These are phyloP conservation scores for Byssothecium circinans DNA, from an alignment of 2,329 filamentous ascomycete genomes.

Conservation along the genomic window DNA sequence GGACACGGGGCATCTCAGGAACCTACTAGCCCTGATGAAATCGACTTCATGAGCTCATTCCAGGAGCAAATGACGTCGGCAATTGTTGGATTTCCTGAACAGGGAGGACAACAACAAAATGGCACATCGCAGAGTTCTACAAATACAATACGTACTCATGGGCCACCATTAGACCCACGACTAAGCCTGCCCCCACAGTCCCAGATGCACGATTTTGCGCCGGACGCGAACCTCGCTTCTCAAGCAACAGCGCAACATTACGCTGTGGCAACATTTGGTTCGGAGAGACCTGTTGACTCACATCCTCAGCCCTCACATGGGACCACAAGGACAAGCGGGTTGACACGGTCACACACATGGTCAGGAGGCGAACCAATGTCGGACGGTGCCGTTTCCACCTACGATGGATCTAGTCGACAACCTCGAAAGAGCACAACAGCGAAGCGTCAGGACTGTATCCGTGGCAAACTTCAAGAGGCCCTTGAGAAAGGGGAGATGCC, in stretches of 20 bases:
- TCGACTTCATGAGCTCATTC: slow-evolving; percentile 1
- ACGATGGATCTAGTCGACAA: slow-evolving; percentile 18
- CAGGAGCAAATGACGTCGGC: neutral
- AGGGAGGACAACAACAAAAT: neutral
- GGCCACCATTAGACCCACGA: neutral
- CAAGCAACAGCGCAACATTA: neutral
- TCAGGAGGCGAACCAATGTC: slow-evolving; percentile 39
- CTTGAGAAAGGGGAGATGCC: slow-evolving; percentile 83
- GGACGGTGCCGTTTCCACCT: slow-evolving; percentile 28
- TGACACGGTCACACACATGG: slow-evolving; percentile 44
- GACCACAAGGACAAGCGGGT: slow-evolving; percentile 27
- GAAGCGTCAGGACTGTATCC: slow-evolving; percentile 68
- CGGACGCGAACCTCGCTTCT: neutral
- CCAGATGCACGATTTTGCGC: neutral
- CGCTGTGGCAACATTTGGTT: too few relatives aligned
- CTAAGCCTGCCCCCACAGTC: neutral
- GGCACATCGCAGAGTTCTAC: neutral
- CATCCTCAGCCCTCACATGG: neutral
- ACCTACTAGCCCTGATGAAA: neutral
- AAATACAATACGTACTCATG: neutral
- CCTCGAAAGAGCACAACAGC: slow-evolving; percentile 54
- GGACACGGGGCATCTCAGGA: slow-evolving; percentile 15
- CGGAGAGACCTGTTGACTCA: too few relatives aligned
- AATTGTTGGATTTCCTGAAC: neutral
- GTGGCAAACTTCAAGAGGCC: slow-evolving; percentile 57